These are phyloP conservation scores for Populus nigra DNA, from an alignment of 345 rosid species.

Conservation along the genomic window DNA sequence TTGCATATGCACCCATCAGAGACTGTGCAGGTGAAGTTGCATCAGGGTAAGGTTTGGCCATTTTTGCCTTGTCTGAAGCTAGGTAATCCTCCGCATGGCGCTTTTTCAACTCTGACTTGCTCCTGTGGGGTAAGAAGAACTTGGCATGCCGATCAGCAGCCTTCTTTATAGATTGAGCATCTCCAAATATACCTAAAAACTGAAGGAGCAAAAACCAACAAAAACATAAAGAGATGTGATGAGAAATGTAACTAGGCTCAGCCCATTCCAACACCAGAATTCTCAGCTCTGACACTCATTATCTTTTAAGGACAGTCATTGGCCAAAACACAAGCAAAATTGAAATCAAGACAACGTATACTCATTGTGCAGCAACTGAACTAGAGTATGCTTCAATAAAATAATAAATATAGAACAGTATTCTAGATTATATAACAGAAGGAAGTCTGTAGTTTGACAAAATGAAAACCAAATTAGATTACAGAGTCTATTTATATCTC, in stretches of 20 bases:
- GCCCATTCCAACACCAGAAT: background rate
- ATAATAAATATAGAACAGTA: background rate
- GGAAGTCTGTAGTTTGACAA: background rate
- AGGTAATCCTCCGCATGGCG: conserved; percentile 81
- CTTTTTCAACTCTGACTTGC: conserved; percentile 67
- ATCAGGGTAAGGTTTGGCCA: conserved; percentile 62
- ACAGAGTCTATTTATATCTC: background rate
- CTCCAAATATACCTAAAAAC: conserved; percentile 84
- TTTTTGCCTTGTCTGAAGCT: conserved; percentile 73
- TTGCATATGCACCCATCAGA: conserved; percentile 70
- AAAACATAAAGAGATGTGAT: background rate
- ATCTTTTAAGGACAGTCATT: background rate
- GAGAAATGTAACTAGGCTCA: background rate
- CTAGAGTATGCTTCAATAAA: background rate
- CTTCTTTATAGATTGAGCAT: conserved; percentile 53
- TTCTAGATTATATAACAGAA: background rate
- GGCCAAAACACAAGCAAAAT: background rate
- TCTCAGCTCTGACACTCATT: background rate
- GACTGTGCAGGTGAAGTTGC: conserved; percentile 58
- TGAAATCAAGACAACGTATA: background rate
- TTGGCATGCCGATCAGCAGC: conserved; percentile 84
- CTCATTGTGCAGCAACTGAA: background rate
- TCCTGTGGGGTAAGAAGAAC: conserved; percentile 60
- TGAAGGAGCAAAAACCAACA: conserved; percentile 29
- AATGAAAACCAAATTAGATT: background rate